Evolutionary conservation across 768 basidiomycete genomes (phyloP).

Genomic region (Lactifluus echinatus): DNA sequence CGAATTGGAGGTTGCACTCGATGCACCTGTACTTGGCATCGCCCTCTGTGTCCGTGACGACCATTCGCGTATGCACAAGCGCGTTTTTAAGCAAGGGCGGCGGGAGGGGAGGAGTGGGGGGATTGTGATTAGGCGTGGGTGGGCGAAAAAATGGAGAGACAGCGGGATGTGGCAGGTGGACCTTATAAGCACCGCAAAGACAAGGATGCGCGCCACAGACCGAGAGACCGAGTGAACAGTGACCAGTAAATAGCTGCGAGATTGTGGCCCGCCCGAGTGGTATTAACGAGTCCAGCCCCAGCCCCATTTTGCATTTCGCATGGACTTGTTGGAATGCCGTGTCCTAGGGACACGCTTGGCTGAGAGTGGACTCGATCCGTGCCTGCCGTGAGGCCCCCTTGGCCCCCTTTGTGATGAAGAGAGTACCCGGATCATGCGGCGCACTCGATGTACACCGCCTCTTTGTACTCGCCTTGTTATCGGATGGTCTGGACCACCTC

Average conservation of each 20-base stretch:
- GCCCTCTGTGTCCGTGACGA: conserved; percentile 5
- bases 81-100: not conserved
- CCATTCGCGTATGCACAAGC: conserved; percentile 1
- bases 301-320: not conserved
- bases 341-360: conserved; percentile 1
- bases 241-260: not conserved
- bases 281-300: not conserved
- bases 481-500: conserved; percentile 11
- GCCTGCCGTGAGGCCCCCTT: conserved; percentile 13
- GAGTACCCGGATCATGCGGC: conserved; percentile 15
- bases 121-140: not conserved
- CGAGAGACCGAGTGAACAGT: conserved; percentile 1
- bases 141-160: conserved; percentile 3
- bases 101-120: not conserved
- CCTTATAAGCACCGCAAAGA: conserved; percentile 17
- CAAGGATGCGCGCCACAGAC: conserved; percentile 15
- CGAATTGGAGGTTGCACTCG: conserved; percentile 18
- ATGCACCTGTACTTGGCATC: conserved; percentile 15
- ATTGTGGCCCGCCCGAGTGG: conserved; percentile 11
- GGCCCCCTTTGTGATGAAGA: conserved; percentile 6
- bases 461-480: conserved; percentile 14
- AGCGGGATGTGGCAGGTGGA: not conserved
- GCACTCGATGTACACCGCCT: conserved; percentile 17
- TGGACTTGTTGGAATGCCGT: conserved; percentile 6
- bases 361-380: conserved; percentile 11